Conservation (phyloP, 2,329 filamentous ascomycete genomes). For the Fusarium sp. region DNA sequence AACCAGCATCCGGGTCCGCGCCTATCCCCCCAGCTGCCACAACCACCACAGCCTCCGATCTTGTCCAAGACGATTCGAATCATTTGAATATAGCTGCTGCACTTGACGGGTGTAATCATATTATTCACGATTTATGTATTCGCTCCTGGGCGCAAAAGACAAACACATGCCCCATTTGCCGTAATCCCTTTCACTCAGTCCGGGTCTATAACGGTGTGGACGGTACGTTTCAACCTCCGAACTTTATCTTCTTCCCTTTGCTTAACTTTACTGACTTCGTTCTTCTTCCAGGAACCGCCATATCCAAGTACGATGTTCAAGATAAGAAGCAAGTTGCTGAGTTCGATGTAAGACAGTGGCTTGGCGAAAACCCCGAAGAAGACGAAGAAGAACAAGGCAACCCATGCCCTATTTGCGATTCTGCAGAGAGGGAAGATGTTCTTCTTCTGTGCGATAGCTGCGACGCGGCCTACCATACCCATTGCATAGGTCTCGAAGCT, state of each 20-base stretch:
- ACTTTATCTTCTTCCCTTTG: slow-evolving; percentile 28
- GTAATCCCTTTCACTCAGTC: slow-evolving; percentile 90
- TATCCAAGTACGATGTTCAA: slow-evolving; percentile 75
- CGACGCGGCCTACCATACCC: slow-evolving; percentile 89
- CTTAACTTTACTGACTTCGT: slow-evolving; percentile 39
- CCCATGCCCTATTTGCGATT: slow-evolving; percentile 88
- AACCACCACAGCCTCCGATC: slow-evolving; percentile 44
- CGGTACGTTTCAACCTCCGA: slow-evolving; percentile 68
- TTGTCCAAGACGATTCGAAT: slow-evolving; percentile 50
- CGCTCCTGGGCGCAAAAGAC: slow-evolving; percentile 96
- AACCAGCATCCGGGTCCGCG: slow-evolving; percentile 39
- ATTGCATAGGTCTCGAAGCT: slow-evolving; percentile 85
- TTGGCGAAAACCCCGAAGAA: slow-evolving; percentile 79
- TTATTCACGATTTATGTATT: slow-evolving; percentile 92
- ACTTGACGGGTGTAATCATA: slow-evolving; percentile 85
- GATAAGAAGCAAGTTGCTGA: slow-evolving; percentile 92
- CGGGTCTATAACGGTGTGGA: slow-evolving; percentile 84
- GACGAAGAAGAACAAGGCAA: slow-evolving; percentile 76
- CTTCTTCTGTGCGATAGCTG: slow-evolving; percentile 93
- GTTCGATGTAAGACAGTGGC: slow-evolving; percentile 81
- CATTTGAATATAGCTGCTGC: slow-evolving; percentile 66
- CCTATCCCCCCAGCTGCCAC: slow-evolving; percentile 34
- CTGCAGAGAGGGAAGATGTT: slow-evolving; percentile 83
- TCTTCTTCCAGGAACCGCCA: slow-evolving; percentile 61
- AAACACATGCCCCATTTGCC: slow-evolving; percentile 98